Base-by-base conservation (phyloP, 2,329 filamentous ascomycete species). In the Orbilia oligospora region DNA sequence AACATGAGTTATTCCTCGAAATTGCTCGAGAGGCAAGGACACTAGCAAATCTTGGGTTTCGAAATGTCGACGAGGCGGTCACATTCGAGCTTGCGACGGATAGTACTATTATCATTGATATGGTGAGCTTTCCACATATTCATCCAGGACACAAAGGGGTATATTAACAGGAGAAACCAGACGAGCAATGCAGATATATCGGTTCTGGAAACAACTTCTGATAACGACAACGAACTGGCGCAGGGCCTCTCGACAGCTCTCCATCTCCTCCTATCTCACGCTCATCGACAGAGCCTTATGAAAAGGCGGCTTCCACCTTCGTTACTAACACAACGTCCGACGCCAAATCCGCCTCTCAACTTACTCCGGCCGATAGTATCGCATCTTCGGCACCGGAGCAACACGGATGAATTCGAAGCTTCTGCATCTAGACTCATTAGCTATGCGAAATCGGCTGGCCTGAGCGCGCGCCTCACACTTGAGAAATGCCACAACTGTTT, bases 1-100 rank as follows among this genome's bases (percentile, higher is more conserved):
- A 92, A 30, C 91, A 94, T 83, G 96, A 99, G 83, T 86, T 99
- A 0, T 97, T 94, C 88, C 91, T 97, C 81, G 96, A 99, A 84
- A 87, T 98, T 76, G 91, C 91, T 66, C 89, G 93, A 18, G 96
- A 99, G 84, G 90, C 92, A 0, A 91, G 94, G 16, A 88, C 88
- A 0, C 86, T 97, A 22, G 87, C 91, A 2, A 90, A 90, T 10
- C 90, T 92, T 77, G 89, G 91, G 9, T 91, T 97, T 12, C 88
- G 88, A 27, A 88, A 90, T 14, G 87, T 89, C 41, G 89, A 88
- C 14, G 86, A 88, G 27, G 85, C 87, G 2, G 86, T 93, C 49
- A 86, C 86, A 8, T 81, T 82, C 65, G 81, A 82, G 16, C 56
- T 82, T 12, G 77, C 70, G 18, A 63, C 69, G 8, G 70, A 68